Evolutionary conservation across 2,329 filamentous ascomycete species (phyloP), one percentile per base, ranked within the genome.

Genomic region (Epichloe gansuensis): DNA sequence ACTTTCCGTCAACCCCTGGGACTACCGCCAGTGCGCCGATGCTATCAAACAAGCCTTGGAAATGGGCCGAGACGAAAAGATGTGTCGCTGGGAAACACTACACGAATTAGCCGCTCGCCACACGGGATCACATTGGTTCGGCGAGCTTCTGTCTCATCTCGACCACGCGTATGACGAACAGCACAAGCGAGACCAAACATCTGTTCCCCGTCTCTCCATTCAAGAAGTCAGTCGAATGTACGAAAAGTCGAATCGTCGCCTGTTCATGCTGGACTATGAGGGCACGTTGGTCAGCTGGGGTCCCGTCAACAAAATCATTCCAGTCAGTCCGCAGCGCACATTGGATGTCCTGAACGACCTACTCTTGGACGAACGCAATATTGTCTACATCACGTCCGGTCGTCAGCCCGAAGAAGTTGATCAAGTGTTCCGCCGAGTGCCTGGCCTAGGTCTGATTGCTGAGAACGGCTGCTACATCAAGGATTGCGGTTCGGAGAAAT

Each of bases 401-500:
- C 83, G 89, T 36, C 86, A 84, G 58, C 87, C 89, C 0, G 87
- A 94, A 60, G 89, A 96, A 61, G 81, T 96, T 36, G 89, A 95
- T 59, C 81, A 84, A 4, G 75, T 94, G 1, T 96, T 97, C 74
- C 83, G 84, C 50, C 80, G 85, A 25, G 85, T 96, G 1, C 85
- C 87, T 5, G 85, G 85, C 54, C 72, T 96, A 3, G 93, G 93
- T 3, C 74, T 97, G 4, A 94, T 97, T 57, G 91, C 91, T 0
- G 91, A 97, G 69, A 96, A 95, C 58, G 91, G 91, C 2, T 95
- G 88, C 65, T 97, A 94, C 68, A 72, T 96, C 53, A 87, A 86
- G 59, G 79, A 87, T 56, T 81, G 79, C 45, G 78, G 81, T 21
- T 75, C 73, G 15, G 76, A 79, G 25, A 75, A 78, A 38, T 97